A percentile compares a stretch with the other conserved stretches of the same genome.
phyloP scores from a whole-genome alignment of 2,329 filamentous ascomycete species.

The Didymella segeticola region DNA sequence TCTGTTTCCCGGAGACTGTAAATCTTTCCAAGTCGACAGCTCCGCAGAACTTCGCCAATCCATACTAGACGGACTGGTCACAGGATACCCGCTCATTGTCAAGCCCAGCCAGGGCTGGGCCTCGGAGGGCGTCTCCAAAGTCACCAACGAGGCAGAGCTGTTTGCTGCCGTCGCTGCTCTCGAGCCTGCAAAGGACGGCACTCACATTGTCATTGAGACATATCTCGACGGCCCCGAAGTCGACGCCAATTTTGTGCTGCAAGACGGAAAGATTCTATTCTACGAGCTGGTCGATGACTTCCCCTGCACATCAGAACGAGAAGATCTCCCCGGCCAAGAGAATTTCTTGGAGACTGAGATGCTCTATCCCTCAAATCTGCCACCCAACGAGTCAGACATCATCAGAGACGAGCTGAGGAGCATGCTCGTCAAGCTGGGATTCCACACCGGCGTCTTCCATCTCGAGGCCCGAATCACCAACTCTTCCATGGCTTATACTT shows the following conservation, averaged over 20 bases:
- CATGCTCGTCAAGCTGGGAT: constrained; percentile 11
- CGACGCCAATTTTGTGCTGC: constrained; percentile 25
- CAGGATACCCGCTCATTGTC: constrained; percentile 36
- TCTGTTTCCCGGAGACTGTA: too few species aligned
- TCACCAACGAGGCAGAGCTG: constrained; percentile 35
- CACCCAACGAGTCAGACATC: constrained; percentile 5
- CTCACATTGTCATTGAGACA: constrained; percentile 33
- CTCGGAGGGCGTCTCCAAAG: constrained; percentile 44
- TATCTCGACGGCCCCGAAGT: constrained; percentile 27
- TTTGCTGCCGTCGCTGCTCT: constrained; percentile 24
- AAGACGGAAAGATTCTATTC: constrained; percentile 23
- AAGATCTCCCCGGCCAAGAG: neutral
- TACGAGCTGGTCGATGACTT: constrained; percentile 22
- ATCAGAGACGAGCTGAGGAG: constrained; percentile 4
- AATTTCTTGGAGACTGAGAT: constrained; percentile 19
- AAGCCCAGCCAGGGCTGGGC: constrained; percentile 48
- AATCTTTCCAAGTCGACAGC: too few species aligned
- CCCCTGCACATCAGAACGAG: constrained; percentile 14
- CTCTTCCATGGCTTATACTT: constrained; percentile 3
- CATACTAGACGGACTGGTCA: too few species aligned
- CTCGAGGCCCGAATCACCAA: constrained; percentile 21
- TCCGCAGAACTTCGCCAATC: too few species aligned
- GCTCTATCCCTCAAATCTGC: constrained; percentile 12
- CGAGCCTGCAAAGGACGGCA: constrained; percentile 17
- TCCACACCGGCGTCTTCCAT: constrained; percentile 22